A percentile compares a stretch with the other conserved stretches of the same genome.
These are phyloP conservation scores for Xylaria polymorpha DNA, from an alignment of 2,329 filamentous ascomycete genomes.

Conservation along the genomic window DNA sequence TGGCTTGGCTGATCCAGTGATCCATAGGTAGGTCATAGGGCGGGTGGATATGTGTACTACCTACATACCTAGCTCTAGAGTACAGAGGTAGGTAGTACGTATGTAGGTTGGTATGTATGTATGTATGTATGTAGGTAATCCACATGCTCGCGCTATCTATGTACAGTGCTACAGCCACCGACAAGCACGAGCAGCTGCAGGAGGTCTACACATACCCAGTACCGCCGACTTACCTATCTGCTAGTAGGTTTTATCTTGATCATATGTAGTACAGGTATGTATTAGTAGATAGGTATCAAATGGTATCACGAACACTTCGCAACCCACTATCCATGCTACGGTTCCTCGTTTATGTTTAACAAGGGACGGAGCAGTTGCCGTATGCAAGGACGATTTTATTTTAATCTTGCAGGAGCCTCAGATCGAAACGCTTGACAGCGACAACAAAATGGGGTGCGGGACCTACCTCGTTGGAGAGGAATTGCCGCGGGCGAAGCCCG, in stretches of 20 bases:
- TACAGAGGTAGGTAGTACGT: too few species aligned
- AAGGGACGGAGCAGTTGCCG: background rate
- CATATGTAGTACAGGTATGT: too few species aligned
- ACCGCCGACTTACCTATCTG: background rate
- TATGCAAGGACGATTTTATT: background rate
- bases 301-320: background rate
- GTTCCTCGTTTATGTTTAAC: background rate
- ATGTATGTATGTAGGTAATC: too few species aligned
- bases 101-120: too few species aligned
- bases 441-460: background rate
- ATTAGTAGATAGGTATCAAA: too few species aligned
- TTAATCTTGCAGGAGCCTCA: background rate
- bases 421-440: background rate
- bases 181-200: background rate
- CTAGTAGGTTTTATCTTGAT: too few species aligned
- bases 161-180: background rate
- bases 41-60: background rate
- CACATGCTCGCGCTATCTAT: too few species aligned
- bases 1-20: slow-evolving; percentile 1
- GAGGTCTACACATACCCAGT: background rate
- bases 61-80: too few species aligned
- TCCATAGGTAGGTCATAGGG: slow-evolving; percentile 7
- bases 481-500: background rate
- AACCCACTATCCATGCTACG: background rate
- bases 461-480: background rate